A percentile compares a stretch with the other conserved stretches of the same genome.
phyloP scores from a whole-genome alignment of 2,329 filamentous ascomycete species.

The Penicillium sclerotigenum region DNA sequence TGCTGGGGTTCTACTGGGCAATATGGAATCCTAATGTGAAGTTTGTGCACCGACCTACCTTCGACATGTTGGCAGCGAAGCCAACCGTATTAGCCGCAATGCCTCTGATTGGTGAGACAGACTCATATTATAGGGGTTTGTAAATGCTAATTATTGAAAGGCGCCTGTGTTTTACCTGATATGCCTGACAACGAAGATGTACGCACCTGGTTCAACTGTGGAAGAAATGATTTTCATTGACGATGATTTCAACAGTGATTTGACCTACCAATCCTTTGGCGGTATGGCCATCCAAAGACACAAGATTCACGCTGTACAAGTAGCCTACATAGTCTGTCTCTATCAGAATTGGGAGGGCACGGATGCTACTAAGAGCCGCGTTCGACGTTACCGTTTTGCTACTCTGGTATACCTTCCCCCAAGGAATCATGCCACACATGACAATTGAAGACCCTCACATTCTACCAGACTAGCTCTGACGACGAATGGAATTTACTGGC shows the following conservation, averaged over 20 bases:
- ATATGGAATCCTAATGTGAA: slow-evolving; percentile 41
- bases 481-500: slow-evolving; percentile 41
- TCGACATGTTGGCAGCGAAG: slow-evolving; percentile 30
- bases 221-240: slow-evolving; percentile 41
- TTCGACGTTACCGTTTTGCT: slow-evolving; percentile 37
- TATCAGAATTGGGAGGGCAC: slow-evolving; percentile 43
- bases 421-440: slow-evolving; percentile 4
- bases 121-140: background rate
- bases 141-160: background rate
- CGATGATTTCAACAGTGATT: slow-evolving; percentile 35
- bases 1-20: slow-evolving; percentile 37
- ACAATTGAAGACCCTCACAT: slow-evolving; percentile 13
- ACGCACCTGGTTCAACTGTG: slow-evolving; percentile 38
- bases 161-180: slow-evolving; percentile 32
- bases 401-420: slow-evolving; percentile 28
- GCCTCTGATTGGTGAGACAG: slow-evolving; percentile 33
- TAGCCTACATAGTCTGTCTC: slow-evolving; percentile 39
- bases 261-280: slow-evolving; percentile 11
- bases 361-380: slow-evolving; percentile 33
- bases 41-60: slow-evolving; percentile 37
- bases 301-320: slow-evolving; percentile 38
- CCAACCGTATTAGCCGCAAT: slow-evolving; percentile 35
- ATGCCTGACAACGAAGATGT: slow-evolving; percentile 31
- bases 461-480: slow-evolving; percentile 31
- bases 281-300: slow-evolving; percentile 11